Evolutionary conservation across 2,329 filamentous ascomycete species (phyloP), one percentile per base, ranked within the genome.

Genomic region (Hymenoscyphus linearis): DNA sequence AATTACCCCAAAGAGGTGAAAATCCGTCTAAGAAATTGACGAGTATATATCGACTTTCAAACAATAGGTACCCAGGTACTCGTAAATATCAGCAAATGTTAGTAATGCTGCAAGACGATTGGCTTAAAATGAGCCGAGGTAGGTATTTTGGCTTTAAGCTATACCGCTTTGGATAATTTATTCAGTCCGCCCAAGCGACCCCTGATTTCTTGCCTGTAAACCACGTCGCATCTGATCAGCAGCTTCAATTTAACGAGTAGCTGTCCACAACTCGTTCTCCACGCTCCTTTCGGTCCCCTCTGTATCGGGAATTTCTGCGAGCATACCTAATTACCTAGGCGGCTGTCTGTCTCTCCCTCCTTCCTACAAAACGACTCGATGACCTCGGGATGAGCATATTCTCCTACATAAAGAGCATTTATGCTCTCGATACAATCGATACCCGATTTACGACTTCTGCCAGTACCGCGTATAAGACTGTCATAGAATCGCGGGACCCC

Each of bases 401-500:
- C 66, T 76, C 77, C 64, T 79, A 77, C 67, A 68, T 82, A 55
- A 71, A 75, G 65, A 76, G 74, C 64, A 82, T 89, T 70, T 90
- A 89, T 77, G 81, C 83, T 65, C 80, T 86, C 63, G 82, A 87
- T 68, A 89, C 85, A 25, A 81, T 90, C 67, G 87, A 90, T 74
- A 87, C 85, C 59, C 84, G 87, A 64, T 87, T 96, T 74, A 87
- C 87, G 31, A 87, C 82, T 58, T 82, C 90, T 12, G 85, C 91
- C 35, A 84, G 81, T 27, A 85, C 85, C 25, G 85, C 91, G 37
- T 87, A 88, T 74, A 81, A 82, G 70, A 76, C 80, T 44, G 78
- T 82, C 60, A 74, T 83, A 62, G 82, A 86, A 69, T 75, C 79
- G 63, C 78, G 81, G 50, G 78, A 82, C 64, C 70, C 77, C 31